Conservation (phyloP, 2,329 filamentous ascomycete genomes). For the Colletotrichum sojae region DNA sequence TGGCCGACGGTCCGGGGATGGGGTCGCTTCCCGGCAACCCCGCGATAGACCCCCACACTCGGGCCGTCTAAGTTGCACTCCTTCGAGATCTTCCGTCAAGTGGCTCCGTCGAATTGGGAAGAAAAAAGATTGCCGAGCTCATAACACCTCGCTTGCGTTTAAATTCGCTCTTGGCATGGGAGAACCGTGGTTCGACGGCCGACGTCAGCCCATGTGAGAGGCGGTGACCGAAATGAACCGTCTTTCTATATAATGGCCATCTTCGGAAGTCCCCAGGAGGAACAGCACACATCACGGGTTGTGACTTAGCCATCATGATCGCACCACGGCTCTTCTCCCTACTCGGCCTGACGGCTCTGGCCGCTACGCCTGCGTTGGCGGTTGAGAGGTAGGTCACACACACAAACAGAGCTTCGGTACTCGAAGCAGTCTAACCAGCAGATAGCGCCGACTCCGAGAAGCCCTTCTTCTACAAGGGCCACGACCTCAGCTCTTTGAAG, state of each 20-base stretch:
- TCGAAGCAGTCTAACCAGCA: neutral
- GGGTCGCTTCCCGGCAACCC: slow-evolving; percentile 32
- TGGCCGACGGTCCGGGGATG: slow-evolving; percentile 22
- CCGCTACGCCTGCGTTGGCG: slow-evolving; percentile 17
- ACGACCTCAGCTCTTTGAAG: slow-evolving; percentile 38
- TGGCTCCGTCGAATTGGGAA: slow-evolving; percentile 16
- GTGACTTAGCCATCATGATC: slow-evolving; percentile 18
- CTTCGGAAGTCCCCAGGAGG: neutral
- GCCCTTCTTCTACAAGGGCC: slow-evolving; percentile 38
- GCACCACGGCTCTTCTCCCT: slow-evolving; percentile 22
- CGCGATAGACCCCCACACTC: slow-evolving; percentile 31
- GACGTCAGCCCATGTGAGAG: slow-evolving; percentile 2
- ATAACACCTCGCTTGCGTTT: slow-evolving; percentile 29
- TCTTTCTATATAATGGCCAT: slow-evolving; percentile 13
- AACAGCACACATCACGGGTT: neutral
- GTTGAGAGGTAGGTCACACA: slow-evolving; percentile 17
- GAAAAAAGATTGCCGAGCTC: slow-evolving; percentile 29
- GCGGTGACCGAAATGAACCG: slow-evolving; percentile 6
- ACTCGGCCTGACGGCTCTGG: slow-evolving; percentile 31
- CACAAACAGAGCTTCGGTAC: neutral
- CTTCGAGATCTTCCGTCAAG: slow-evolving; percentile 30
- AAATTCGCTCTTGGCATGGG: slow-evolving; percentile 20
- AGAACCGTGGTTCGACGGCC: slow-evolving; percentile 7
- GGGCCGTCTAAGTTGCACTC: slow-evolving; percentile 7
- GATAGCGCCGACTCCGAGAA: slow-evolving; percentile 5